Conservation (phyloP, 164 flowering plant species). For the Hamamelis virginiana region DNA sequence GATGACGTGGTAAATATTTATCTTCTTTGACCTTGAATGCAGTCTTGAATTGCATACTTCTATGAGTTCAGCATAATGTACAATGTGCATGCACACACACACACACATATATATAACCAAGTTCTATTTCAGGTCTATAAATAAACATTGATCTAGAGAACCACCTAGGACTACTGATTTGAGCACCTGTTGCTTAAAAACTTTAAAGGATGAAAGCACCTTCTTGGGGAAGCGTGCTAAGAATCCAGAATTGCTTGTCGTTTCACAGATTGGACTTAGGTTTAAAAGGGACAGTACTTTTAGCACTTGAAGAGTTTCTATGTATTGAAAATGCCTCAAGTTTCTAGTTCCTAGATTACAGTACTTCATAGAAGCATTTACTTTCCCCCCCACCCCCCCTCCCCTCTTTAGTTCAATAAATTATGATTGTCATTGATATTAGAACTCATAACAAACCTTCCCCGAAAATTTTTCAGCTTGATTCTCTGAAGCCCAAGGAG, state of each 20-base stretch:
- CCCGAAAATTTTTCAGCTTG: constrained; percentile 54
- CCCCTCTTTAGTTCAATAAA: neutral
- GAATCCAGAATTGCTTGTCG: neutral
- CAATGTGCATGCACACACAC: too few relatives aligned
- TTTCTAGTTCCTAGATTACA: neutral
- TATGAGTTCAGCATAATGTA: neutral
- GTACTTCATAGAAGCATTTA: neutral
- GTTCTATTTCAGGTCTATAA: too few relatives aligned
- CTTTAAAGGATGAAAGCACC: neutral
- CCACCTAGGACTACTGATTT: too few relatives aligned
- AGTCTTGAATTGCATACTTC: neutral
- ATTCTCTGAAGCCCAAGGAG: constrained; percentile 95
- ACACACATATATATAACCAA: too few relatives aligned
- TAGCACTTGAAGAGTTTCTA: neutral
- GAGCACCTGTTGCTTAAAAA: neutral
- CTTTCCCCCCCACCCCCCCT: neutral
- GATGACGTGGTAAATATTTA: constrained; percentile 88
- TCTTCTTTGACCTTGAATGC: constrained; percentile 3
- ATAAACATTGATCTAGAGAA: too few relatives aligned
- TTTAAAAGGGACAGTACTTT: neutral
- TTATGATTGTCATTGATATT: neutral
- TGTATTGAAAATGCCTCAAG: neutral
- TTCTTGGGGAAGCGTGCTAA: neutral
- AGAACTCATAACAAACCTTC: neutral
- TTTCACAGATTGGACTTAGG: neutral